phyloP scores from a whole-genome alignment of 2,329 filamentous ascomycete genomes.

The Ceratocystiopsis brevicomis region DNA sequence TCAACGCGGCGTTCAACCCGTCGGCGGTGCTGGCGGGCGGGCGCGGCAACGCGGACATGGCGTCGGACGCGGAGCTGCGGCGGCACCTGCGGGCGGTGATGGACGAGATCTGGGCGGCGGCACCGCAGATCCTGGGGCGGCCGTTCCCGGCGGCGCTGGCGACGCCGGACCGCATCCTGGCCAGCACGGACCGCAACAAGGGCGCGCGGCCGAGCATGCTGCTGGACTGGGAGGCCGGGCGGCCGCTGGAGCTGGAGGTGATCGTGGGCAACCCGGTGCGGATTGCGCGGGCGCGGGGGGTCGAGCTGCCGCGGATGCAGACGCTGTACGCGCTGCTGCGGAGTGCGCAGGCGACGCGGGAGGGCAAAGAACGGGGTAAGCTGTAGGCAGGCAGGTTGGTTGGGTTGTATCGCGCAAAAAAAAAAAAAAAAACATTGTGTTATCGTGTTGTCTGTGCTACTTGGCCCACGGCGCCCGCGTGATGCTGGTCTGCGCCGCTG shows the following conservation, averaged over 20 bases:
- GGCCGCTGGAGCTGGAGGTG: constrained; percentile 51
- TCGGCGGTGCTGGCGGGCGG: constrained; percentile 49
- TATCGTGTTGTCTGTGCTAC: not conserved
- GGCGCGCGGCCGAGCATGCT: constrained; percentile 50
- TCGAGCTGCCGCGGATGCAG: constrained; percentile 48
- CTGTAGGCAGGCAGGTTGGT: no score
- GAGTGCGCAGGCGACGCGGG: constrained; percentile 38
- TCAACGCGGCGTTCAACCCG: constrained; percentile 60
- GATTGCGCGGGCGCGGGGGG: constrained; percentile 41
- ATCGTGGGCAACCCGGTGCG: constrained; percentile 53
- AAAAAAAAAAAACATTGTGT: not conserved
- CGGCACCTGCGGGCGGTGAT: constrained; percentile 46
- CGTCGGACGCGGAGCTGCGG: constrained; percentile 39
- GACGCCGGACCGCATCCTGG: constrained; percentile 40
- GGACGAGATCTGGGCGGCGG: constrained; percentile 47
- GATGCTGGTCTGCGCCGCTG: not conserved
- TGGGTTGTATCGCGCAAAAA: no score
- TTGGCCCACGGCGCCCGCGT: constrained; percentile 3
- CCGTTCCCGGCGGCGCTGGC: constrained; percentile 41
- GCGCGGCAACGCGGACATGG: constrained; percentile 46
- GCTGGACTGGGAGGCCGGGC: constrained; percentile 47
- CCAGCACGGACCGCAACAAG: constrained; percentile 42
- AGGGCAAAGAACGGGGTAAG: constrained; percentile 15
- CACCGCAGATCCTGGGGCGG: constrained; percentile 42
- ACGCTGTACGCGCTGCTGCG: constrained; percentile 46